Evolutionary conservation across 768 basidiomycete genomes (phyloP).

Genomic region (Pleurotus tuber-regium): DNA sequence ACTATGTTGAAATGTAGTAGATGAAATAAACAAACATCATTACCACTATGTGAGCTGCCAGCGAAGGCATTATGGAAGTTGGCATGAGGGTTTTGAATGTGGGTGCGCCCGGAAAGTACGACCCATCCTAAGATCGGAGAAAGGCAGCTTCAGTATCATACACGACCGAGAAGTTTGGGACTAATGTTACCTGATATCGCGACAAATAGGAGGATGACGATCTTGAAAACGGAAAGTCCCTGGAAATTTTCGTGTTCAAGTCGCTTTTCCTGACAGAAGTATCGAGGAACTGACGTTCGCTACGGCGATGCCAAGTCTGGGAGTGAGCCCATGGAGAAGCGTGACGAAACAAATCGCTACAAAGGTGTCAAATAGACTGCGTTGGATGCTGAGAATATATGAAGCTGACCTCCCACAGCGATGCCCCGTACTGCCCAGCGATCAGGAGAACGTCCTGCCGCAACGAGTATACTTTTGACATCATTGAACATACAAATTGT

Average conservation of each 20-base stretch:
- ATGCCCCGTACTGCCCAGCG: constrained; percentile 58
- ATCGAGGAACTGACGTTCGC: constrained; percentile 44
- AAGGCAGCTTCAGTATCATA: too few relatives aligned
- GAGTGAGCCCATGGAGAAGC: constrained; percentile 49
- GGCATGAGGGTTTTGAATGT: constrained; percentile 45
- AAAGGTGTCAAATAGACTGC: background rate
- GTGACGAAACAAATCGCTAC: constrained; percentile 51
- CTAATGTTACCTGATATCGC: constrained; percentile 40
- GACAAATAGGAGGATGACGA: constrained; percentile 48
- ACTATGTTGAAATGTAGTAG: too few relatives aligned
- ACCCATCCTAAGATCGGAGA: constrained; percentile 53
- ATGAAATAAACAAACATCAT: constrained; percentile 19
- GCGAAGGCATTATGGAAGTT: constrained; percentile 56
- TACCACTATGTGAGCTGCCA: constrained; percentile 49
- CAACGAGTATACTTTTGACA: constrained; percentile 42
- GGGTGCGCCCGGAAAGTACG: constrained; percentile 51
- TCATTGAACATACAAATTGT: background rate
- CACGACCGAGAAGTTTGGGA: too few relatives aligned
- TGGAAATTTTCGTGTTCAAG: constrained; percentile 27
- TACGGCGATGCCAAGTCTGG: constrained; percentile 43
- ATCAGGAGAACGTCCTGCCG: constrained; percentile 35
- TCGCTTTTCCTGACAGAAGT: constrained; percentile 15
- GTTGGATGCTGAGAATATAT: background rate
- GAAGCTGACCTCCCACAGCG: constrained; percentile 46
- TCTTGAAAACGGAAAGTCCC: constrained; percentile 54